A percentile compares a stretch with the other conserved stretches of the same genome.
These are phyloP conservation scores for Phytophthora brassicae DNA, from an alignment of 352 stramenopile species.

Conservation along the genomic window DNA sequence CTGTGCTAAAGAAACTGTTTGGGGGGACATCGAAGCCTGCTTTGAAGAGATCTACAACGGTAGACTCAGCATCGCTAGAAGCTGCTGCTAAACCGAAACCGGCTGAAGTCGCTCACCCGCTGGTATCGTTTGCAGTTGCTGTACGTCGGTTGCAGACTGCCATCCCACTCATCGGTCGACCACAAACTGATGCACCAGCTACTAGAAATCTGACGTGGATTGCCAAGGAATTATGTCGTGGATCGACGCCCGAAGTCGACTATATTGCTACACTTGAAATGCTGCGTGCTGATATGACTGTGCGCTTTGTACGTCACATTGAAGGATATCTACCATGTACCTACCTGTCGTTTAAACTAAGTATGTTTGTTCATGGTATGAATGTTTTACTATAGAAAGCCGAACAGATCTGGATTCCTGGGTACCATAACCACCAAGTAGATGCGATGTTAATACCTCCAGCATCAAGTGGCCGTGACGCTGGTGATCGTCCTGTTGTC, in stretches of 20 bases:
- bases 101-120: conserved; percentile 9
- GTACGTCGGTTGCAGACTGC: conserved; percentile 35
- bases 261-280: conserved; percentile 76
- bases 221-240: conserved; percentile 50
- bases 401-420: conserved; percentile 80
- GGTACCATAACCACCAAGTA: conserved; percentile 60
- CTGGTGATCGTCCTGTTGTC: conserved; percentile 46
- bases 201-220: conserved; percentile 56
- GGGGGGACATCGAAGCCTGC: conserved; percentile 17
- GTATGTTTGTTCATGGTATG: neutral
- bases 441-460: conserved; percentile 81
- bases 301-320: conserved; percentile 68
- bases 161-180: conserved; percentile 42
- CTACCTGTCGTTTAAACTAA: neutral
- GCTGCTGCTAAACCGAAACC: conserved; percentile 19
- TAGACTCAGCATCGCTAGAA: conserved; percentile 36
- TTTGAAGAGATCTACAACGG: conserved; percentile 26
- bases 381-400: conserved; percentile 46
- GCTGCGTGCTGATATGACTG: conserved; percentile 77
- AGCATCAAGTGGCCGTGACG: conserved; percentile 33
- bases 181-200: conserved; percentile 35
- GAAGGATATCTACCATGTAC: neutral
- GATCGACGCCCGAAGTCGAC: conserved; percentile 43
- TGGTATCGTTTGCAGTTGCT: conserved; percentile 34
- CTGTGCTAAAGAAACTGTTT: conserved; percentile 24